phyloP scores from a whole-genome alignment of 768 basidiomycete species.

The Amanita muscaria region DNA sequence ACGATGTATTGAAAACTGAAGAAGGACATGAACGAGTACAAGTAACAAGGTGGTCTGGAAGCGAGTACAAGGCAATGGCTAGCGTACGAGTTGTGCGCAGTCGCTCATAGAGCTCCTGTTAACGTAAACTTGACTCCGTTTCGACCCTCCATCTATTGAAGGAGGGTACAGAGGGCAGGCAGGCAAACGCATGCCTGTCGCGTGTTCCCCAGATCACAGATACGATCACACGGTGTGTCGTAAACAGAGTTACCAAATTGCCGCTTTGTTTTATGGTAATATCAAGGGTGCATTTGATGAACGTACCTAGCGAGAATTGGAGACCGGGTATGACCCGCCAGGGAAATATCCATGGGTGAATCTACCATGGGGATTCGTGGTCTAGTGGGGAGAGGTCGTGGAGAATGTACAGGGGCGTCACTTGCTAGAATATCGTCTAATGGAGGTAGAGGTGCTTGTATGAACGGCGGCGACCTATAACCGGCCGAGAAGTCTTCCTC shows the following conservation, averaged over 20 bases:
- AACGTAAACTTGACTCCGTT: too few species aligned
- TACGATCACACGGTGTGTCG: too few species aligned
- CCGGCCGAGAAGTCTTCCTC: neutral
- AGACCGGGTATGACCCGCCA: slow-evolving; percentile 13
- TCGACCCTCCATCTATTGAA: too few species aligned
- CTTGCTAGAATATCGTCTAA: slow-evolving; percentile 7
- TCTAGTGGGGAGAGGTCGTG: slow-evolving; percentile 19
- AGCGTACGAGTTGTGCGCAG: too few species aligned
- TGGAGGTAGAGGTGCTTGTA: slow-evolving; percentile 17
- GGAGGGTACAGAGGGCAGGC: too few species aligned
- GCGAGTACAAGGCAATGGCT: too few species aligned
- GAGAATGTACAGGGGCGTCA: slow-evolving; percentile 4
- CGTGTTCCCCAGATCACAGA: neutral
- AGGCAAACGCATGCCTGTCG: neutral
- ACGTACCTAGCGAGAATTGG: slow-evolving; percentile 17
- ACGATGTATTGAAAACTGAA: slow-evolving; percentile 7
- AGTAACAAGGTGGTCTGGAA: neutral
- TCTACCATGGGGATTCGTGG: slow-evolving; percentile 10
- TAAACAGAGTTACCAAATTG: too few species aligned
- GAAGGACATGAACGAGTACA: slow-evolving; percentile 3
- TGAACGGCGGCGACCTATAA: slow-evolving; percentile 22
- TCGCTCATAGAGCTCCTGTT: too few species aligned
- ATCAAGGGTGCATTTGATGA: neutral
- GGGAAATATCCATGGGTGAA: neutral
- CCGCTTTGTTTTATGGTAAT: too few species aligned